phyloP scores from a whole-genome alignment of 768 basidiomycete species.

The Phlegmacium glaucopus region DNA sequence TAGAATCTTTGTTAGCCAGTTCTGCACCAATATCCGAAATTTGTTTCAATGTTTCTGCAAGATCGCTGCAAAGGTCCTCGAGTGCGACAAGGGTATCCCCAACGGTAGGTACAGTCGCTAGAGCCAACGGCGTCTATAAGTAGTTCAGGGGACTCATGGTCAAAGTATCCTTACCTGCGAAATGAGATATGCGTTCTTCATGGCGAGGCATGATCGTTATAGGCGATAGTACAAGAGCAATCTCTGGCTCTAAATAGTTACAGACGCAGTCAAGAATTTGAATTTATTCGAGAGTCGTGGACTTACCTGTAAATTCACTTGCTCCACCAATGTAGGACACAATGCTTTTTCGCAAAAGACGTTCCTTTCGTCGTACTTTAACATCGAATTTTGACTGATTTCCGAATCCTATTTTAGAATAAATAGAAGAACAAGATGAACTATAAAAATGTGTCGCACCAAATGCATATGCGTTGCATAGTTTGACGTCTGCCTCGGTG shows the following conservation, averaged over 20 bases:
- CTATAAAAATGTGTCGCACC: slow-evolving; percentile 33
- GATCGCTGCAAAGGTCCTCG: slow-evolving; percentile 56
- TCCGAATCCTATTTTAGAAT: slow-evolving; percentile 40
- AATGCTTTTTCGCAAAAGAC: slow-evolving; percentile 56
- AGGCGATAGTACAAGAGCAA: slow-evolving; percentile 69
- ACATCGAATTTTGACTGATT: slow-evolving; percentile 58
- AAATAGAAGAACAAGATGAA: not conserved
- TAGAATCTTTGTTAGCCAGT: slow-evolving; percentile 66
- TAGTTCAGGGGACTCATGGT: not conserved
- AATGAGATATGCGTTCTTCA: slow-evolving; percentile 55
- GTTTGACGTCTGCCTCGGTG: slow-evolving; percentile 61
- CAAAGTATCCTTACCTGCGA: slow-evolving; percentile 40
- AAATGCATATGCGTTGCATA: slow-evolving; percentile 50
- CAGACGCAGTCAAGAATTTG: not conserved
- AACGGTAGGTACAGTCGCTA: slow-evolving; percentile 74
- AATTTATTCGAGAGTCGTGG: not conserved
- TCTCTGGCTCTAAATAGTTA: slow-evolving; percentile 57
- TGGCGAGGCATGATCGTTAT: slow-evolving; percentile 53
- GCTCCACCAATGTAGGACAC: slow-evolving; percentile 67
- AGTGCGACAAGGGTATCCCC: slow-evolving; percentile 72
- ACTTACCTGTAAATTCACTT: slow-evolving; percentile 66
- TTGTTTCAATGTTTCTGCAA: slow-evolving; percentile 59
- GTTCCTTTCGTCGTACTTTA: slow-evolving; percentile 51
- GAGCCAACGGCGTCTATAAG: slow-evolving; percentile 1
- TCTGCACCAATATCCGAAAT: slow-evolving; percentile 68